Evolutionary conservation across 176 grass and related monocot genomes (phyloP), one percentile per base, ranked within the genome.

Genomic region (Phoenix roebelenii): DNA sequence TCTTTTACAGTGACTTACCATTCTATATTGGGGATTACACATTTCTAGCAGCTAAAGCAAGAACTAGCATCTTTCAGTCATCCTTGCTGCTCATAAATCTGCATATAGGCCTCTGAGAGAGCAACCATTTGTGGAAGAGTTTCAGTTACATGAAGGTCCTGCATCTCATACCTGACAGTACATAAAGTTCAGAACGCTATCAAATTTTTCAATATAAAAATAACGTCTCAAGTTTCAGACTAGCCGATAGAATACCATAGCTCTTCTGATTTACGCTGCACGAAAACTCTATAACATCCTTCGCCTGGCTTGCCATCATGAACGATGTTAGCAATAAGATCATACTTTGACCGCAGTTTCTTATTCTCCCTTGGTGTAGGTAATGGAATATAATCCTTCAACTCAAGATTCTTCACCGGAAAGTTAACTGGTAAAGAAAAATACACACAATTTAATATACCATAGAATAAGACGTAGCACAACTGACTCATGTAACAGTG

Each of bases 61-160:
- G 10, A 44, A 12, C 35, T 44, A 44, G 35, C 35, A 44, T 44
- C 35, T 12, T 9, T 12, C 35, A 14, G 10, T 97, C 86, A 83
- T 57, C 58, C 75, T 10, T 97, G 93, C 51, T 92, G 93, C 84
- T 97, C 93, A 18, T 97, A 92, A 79, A 97, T 97, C 70, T 97
- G 93, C 93, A 97, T 88, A 66, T 97, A 97, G 23, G 93, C 22
- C 77, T 88, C 93, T 2, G 93, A 92, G 17, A 97, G 83, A 71
- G 84, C 84, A 19, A 97, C 93, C 80, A 97, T 97, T 84, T 97
- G 87, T 52, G 87, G 93, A 68, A 92, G 93, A 67, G 93, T 97
- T 75, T 97, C 93, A 0, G 81, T 97, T 26, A 97, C 93, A 75
- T 97, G 93, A 22, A 97, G 81, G 59, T 97, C 93, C 72, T 97